Evolutionary conservation across 495 filamentous ascomycete genomes (phyloP).

Genomic region (Penicillium argentinense): DNA sequence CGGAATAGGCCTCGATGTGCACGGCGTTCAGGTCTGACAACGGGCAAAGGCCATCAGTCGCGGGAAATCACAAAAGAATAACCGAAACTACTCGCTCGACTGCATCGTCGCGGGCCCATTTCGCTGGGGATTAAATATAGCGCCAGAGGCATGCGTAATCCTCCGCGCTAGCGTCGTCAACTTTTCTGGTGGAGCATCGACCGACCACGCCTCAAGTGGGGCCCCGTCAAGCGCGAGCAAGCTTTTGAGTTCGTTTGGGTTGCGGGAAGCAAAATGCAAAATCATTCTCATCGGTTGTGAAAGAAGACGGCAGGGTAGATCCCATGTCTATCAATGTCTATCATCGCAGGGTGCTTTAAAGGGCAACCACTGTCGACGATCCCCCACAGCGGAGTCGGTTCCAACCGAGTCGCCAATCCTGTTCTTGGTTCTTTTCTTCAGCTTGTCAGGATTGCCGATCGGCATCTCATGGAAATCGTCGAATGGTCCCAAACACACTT

Average conservation of each 20-base stretch:
- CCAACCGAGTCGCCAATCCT: too few species aligned
- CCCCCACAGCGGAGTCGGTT: neutral
- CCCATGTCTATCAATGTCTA: neutral
- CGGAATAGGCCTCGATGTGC: neutral
- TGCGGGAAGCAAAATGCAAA: neutral
- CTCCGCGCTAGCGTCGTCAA: constrained; percentile 31
- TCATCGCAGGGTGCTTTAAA: neutral
- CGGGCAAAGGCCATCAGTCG: neutral
- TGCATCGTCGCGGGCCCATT: constrained; percentile 1
- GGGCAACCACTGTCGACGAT: neutral
- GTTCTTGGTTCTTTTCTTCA: too few species aligned
- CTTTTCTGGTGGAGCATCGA: constrained; percentile 16
- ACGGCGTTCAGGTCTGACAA: neutral
- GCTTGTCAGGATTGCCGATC: neutral
- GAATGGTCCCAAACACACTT: too few species aligned
- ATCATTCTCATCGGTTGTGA: too few species aligned
- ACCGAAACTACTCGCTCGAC: too few species aligned
- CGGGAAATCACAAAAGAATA: too few species aligned
- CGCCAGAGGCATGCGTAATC: constrained; percentile 23
- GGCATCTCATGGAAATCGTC: too few species aligned
- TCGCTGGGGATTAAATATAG: constrained; percentile 14
- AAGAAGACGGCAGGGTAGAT: too few species aligned
- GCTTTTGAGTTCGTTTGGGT: constrained; percentile 13
- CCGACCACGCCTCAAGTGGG: constrained; percentile 11
- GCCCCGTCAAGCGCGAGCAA: constrained; percentile 20